Percentiles rank a stretch among this genome's conserved stretches.
These are phyloP conservation scores for Albatrellus ellisii DNA, from an alignment of 768 basidiomycete species.

Conservation along the genomic window DNA sequence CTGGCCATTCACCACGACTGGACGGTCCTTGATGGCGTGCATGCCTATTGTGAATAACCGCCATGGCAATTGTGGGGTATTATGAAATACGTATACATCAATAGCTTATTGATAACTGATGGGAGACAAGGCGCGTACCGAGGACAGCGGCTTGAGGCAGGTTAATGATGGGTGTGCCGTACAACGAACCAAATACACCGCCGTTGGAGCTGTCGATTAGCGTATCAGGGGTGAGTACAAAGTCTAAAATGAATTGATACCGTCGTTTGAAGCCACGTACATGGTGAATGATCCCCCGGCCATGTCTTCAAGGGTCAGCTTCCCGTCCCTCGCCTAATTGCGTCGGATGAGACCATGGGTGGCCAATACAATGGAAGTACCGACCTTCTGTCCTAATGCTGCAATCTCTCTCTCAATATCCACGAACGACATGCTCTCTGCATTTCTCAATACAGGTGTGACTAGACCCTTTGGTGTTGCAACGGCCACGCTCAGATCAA, in stretches of 20 bases:
- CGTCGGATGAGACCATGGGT: slow-evolving; percentile 4
- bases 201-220: slow-evolving; percentile 71
- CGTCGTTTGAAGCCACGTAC: slow-evolving; percentile 47
- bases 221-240: no score
- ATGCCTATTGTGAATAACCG: slow-evolving; percentile 40
- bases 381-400: slow-evolving; percentile 76
- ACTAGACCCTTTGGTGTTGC: slow-evolving; percentile 97
- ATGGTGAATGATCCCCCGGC: slow-evolving; percentile 98
- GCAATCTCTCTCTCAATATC: slow-evolving; percentile 92
- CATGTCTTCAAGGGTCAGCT: slow-evolving; percentile 97
- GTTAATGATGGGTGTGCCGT: slow-evolving; percentile 99
- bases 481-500: slow-evolving; percentile 92
- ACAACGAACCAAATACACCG: slow-evolving; percentile 94
- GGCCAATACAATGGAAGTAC: slow-evolving; percentile 9
- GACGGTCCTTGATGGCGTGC: slow-evolving; percentile 88
- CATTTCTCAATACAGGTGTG: slow-evolving; percentile 89
- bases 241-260: no score
- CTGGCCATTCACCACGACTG: slow-evolving; percentile 87
- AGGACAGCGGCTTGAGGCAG: slow-evolving; percentile 90
- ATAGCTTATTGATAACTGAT: neutral
- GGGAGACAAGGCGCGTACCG: slow-evolving; percentile 30
- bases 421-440: slow-evolving; percentile 74
- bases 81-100: neutral
- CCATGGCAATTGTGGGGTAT: slow-evolving; percentile 4
- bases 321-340: slow-evolving; percentile 69